These are phyloP conservation scores for Globisporangium camurandrum DNA, from an alignment of 352 stramenopile species.

Conservation along the genomic window DNA sequence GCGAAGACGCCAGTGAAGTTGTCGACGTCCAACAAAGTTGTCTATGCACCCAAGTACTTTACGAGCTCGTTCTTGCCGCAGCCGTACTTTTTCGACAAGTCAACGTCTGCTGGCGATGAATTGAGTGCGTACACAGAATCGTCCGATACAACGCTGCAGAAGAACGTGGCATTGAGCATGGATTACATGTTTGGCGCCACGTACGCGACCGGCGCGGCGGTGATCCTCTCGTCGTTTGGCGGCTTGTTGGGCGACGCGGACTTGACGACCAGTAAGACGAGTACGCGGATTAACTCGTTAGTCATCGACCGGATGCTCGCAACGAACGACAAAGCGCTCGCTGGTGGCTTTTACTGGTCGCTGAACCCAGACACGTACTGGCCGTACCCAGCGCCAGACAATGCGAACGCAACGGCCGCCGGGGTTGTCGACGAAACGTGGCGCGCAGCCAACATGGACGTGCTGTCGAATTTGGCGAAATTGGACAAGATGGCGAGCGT, in stretches of 20 bases:
- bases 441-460: slow-evolving; percentile 61
- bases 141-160: slow-evolving; percentile 33
- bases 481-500: slow-evolving; percentile 67
- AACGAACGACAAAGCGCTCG: slow-evolving; percentile 38
- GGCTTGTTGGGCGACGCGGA: slow-evolving; percentile 58
- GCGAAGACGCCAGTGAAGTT: slow-evolving; percentile 43
- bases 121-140: slow-evolving; percentile 60
- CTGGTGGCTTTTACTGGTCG: slow-evolving; percentile 74
- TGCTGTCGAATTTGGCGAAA: slow-evolving; percentile 41
- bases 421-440: slow-evolving; percentile 72
- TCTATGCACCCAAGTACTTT: slow-evolving; percentile 79
- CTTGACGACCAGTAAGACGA: slow-evolving; percentile 48
- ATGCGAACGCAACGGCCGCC: slow-evolving; percentile 34
- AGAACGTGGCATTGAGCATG: slow-evolving; percentile 71
- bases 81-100: slow-evolving; percentile 64
- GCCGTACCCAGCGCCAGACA: slow-evolving; percentile 67
- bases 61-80: slow-evolving; percentile 53
- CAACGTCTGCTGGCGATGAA: slow-evolving; percentile 32
- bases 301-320: slow-evolving; percentile 59
- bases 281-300: slow-evolving; percentile 56
- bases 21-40: slow-evolving; percentile 55
- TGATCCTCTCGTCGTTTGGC: slow-evolving; percentile 80
- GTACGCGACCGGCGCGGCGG: slow-evolving; percentile 48
- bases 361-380: slow-evolving; percentile 76
- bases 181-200: slow-evolving; percentile 73